Conservation (phyloP, 306 rosid species). For the Trifolium repens region DNA sequence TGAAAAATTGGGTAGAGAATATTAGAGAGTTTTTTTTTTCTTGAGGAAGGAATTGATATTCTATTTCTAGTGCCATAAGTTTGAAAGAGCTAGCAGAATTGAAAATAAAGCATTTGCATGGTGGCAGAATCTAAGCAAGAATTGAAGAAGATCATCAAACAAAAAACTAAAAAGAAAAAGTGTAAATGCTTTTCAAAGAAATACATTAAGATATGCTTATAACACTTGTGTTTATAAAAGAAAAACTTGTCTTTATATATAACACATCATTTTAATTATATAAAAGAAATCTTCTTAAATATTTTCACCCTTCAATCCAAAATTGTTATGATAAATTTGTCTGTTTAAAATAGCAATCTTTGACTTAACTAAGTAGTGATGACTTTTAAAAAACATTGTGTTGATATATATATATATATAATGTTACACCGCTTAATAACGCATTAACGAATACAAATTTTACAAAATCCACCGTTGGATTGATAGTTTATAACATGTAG, state of each 20-base stretch:
- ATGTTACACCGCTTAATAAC: too few species aligned
- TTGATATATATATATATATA: too few species aligned
- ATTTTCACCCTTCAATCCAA: not conserved
- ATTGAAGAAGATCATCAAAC: not conserved
- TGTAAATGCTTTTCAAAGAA: not conserved
- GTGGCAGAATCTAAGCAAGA: not conserved
- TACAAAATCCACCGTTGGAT: too few species aligned
- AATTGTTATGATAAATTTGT: not conserved
- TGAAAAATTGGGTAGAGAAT: slow-evolving; percentile 32
- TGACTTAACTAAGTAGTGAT: not conserved
- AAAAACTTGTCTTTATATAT: not conserved
- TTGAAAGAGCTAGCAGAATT: not conserved
- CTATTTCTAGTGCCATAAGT: not conserved
- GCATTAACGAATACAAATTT: too few species aligned
- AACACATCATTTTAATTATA: not conserved
- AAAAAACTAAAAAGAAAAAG: not conserved
- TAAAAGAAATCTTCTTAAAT: not conserved
- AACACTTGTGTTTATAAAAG: not conserved
- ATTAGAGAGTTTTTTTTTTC: not conserved
- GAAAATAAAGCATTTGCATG: not conserved
- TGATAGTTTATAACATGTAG: too few species aligned
- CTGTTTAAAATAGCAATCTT: not conserved
- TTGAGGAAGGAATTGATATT: not conserved
- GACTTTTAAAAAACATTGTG: too few species aligned
- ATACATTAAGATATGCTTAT: too few species aligned